Evolutionary conservation across 2,329 filamentous ascomycete species (phyloP).

Genomic region (Botrytis hyacinthi): DNA sequence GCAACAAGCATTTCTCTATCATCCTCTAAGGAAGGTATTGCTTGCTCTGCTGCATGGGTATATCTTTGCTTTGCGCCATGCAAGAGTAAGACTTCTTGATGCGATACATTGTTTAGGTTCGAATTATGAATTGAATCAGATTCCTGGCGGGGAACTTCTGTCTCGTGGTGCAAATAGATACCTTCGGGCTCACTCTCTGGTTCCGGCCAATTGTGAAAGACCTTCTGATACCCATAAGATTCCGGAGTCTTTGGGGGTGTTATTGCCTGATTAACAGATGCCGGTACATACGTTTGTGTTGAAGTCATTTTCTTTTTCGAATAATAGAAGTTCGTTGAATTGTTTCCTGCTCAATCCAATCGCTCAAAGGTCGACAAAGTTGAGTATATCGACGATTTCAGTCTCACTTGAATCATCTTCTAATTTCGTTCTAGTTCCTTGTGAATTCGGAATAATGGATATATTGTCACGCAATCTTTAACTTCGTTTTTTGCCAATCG

Average conservation of each 20-base stretch:
- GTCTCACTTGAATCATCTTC: not conserved
- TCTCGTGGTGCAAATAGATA: slow-evolving; percentile 6
- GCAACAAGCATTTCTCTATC: slow-evolving; percentile 63
- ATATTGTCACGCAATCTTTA: slow-evolving; percentile 12
- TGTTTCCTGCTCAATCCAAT: not conserved
- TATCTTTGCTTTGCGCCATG: slow-evolving; percentile 52
- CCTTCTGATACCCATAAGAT: slow-evolving; percentile 18
- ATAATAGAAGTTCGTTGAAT: not conserved
- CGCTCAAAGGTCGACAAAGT: not conserved
- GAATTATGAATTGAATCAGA: slow-evolving; percentile 1
- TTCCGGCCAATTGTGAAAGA: slow-evolving; percentile 32
- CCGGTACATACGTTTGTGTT: slow-evolving; percentile 26
- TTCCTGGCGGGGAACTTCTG: not conserved
- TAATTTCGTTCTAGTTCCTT: not conserved
- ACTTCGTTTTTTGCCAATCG: not conserved
- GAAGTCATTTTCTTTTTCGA: not conserved
- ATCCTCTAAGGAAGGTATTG: slow-evolving; percentile 49
- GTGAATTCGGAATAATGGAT: slow-evolving; percentile 9
- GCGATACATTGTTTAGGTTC: slow-evolving; percentile 20
- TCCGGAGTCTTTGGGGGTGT: slow-evolving; percentile 31
- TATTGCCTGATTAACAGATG: slow-evolving; percentile 27
- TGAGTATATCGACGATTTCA: not conserved
- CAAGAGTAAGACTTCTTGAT: slow-evolving; percentile 50
- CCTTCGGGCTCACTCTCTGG: slow-evolving; percentile 29
- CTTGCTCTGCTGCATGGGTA: slow-evolving; percentile 44